These are phyloP conservation scores for Malassezia caprae DNA, from an alignment of 1,284 basidiomycete genomes.

Conservation along the genomic window DNA sequence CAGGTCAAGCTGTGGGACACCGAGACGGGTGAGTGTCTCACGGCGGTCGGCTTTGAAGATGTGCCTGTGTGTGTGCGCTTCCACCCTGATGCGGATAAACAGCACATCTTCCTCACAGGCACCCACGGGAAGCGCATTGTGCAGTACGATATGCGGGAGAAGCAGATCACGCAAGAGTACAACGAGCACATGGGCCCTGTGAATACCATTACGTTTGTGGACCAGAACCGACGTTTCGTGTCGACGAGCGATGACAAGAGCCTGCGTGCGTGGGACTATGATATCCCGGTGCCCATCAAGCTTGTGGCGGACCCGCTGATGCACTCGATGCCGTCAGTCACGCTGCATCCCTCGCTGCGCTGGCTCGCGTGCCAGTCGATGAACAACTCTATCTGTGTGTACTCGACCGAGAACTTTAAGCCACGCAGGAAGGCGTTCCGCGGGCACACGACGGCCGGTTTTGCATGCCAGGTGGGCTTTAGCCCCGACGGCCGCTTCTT, in stretches of 20 bases:
- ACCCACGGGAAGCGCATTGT: slow-evolving; percentile 99
- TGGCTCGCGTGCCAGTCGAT: slow-evolving; percentile 94
- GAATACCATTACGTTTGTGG: slow-evolving; percentile 94
- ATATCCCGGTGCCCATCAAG: slow-evolving; percentile 98
- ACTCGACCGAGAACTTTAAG: slow-evolving; percentile 83
- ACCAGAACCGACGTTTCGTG: slow-evolving; percentile 89
- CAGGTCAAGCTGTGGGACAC: slow-evolving; percentile 99
- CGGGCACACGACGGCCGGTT: slow-evolving; percentile 89
- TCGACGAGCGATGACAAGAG: slow-evolving; percentile 99
- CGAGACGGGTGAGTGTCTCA: slow-evolving; percentile 87
- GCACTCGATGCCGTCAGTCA: slow-evolving; percentile 98
- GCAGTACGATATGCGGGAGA: slow-evolving; percentile 89
- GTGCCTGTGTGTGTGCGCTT: slow-evolving; percentile 89
- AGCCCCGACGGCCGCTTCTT: slow-evolving; percentile 96
- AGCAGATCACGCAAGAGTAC: slow-evolving; percentile 93
- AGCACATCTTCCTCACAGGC: slow-evolving; percentile 89
- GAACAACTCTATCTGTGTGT: slow-evolving; percentile 95
- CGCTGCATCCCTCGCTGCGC: slow-evolving; percentile 83
- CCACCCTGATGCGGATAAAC: slow-evolving; percentile 91
- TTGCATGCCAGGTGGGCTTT: slow-evolving; percentile 90
- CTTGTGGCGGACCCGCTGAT: slow-evolving; percentile 98
- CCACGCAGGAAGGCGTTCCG: slow-evolving; percentile 97
- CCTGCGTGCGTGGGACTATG: slow-evolving; percentile 79
- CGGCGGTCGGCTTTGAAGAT: slow-evolving; percentile 91
- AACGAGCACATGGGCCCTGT: slow-evolving; percentile 96